These are phyloP conservation scores for Paspalum notatum DNA, from an alignment of 176 grass and related monocot species.

Conservation along the genomic window DNA sequence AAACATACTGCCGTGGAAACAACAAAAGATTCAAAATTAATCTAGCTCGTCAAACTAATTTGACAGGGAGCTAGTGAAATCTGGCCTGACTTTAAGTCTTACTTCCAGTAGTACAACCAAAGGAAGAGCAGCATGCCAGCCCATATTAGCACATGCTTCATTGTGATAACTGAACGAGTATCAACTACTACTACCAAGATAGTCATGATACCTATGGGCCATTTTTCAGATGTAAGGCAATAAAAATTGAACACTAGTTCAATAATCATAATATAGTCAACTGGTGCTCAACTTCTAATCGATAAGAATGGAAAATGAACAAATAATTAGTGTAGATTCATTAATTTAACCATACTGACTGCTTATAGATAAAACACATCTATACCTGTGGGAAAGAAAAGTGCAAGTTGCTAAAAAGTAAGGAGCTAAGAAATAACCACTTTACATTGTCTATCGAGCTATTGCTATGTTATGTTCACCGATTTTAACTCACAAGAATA, in stretches of 20 bases:
- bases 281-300: not conserved
- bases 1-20: not conserved
- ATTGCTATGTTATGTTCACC: not conserved
- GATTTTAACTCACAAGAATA: constrained; percentile 25
- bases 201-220: not conserved
- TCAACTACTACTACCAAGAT: not conserved
- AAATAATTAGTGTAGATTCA: not conserved
- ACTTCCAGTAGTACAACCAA: not conserved
- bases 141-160: constrained; percentile 6
- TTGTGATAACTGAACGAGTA: constrained; percentile 11
- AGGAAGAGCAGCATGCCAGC: not conserved
- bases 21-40: constrained; percentile 28
- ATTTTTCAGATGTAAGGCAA: not conserved
- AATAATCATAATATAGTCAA: constrained; percentile 10
- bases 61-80: not conserved
- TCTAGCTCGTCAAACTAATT: not conserved
- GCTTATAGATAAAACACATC: not conserved
- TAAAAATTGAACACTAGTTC: not conserved
- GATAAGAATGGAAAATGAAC: constrained; percentile 15
- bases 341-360: not conserved
- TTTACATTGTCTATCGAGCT: constrained; percentile 13
- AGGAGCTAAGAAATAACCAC: constrained; percentile 2
- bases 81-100: not conserved
- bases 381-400: constrained; percentile 1
- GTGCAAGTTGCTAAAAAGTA: not conserved